phyloP scores from a whole-genome alignment of 345 rosid genomes.

The Gossypium bickii region DNA sequence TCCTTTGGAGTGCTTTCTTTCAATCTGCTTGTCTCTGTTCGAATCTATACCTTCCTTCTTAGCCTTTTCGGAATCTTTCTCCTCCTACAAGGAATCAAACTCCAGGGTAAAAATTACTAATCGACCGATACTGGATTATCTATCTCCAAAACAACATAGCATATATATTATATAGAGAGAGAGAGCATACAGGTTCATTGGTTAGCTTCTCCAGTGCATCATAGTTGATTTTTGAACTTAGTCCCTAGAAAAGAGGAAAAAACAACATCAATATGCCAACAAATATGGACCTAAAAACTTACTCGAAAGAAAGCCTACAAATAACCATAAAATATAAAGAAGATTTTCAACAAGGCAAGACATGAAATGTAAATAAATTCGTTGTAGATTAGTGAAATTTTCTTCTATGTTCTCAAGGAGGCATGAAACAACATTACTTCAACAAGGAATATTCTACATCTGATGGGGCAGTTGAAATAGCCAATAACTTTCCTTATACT shows the following conservation, averaged over 20 bases:
- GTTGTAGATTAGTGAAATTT: not conserved
- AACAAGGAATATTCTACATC: not conserved
- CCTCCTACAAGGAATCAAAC: not conserved
- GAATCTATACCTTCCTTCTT: not conserved
- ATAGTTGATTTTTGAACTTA: conserved; percentile 18
- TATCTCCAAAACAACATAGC: not conserved
- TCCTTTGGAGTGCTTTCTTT: not conserved
- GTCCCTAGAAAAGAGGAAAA: not conserved
- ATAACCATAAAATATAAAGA: not conserved
- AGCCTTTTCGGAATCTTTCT: not conserved
- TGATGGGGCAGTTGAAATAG: not conserved
- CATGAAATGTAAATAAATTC: not conserved
- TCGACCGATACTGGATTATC: not conserved
- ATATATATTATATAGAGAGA: not conserved
- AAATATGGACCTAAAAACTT: not conserved
- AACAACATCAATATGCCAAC: not conserved
- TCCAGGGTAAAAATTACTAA: not conserved
- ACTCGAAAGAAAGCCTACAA: not conserved
- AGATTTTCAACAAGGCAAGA: not conserved
- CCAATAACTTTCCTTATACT: not conserved
- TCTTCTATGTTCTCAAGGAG: not conserved
- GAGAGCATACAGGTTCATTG: conserved; percentile 4
- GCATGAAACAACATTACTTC: not conserved
- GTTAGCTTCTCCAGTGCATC: conserved; percentile 9
- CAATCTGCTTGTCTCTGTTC: not conserved